These are phyloP conservation scores for Paracamarosporium sp. DNA, from an alignment of 2,329 filamentous ascomycete species.

Conservation along the genomic window DNA sequence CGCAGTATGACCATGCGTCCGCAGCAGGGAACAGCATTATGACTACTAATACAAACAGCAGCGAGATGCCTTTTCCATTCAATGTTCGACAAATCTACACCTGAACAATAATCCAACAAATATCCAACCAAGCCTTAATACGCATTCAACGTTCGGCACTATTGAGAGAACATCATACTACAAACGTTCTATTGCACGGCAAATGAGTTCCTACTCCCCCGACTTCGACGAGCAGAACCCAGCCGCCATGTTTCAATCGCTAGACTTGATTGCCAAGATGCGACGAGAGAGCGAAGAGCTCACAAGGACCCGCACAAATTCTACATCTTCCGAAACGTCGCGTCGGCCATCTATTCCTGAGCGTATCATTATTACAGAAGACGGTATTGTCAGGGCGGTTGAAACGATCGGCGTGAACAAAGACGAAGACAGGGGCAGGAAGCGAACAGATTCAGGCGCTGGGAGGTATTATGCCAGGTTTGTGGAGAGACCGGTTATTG, in stretches of 20 bases:
- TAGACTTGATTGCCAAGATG: not conserved
- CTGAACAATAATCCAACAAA: not conserved
- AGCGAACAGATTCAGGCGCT: not conserved
- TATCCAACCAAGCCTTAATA: not conserved
- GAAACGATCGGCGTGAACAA: not conserved
- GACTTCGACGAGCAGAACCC: not conserved
- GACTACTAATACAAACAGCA: not conserved
- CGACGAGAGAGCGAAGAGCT: not conserved
- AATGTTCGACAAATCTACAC: not conserved
- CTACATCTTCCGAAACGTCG: not conserved
- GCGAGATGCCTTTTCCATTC: not conserved
- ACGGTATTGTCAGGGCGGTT: not conserved
- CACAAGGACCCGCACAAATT: not conserved
- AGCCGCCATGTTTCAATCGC: conserved; percentile 1
- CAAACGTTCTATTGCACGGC: not conserved
- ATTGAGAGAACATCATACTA: not conserved
- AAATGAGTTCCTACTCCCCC: not conserved
- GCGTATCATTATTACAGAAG: conserved; percentile 2
- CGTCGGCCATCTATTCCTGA: not conserved
- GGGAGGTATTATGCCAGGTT: not conserved
- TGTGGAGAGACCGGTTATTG: conserved; percentile 1
- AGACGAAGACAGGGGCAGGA: not conserved
- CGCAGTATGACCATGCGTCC: conserved; percentile 3
- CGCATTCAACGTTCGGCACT: not conserved
- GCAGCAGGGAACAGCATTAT: not conserved